Base-by-base conservation (phyloP, 2,329 filamentous ascomycete species). In the Boeremia lycopersici region DNA sequence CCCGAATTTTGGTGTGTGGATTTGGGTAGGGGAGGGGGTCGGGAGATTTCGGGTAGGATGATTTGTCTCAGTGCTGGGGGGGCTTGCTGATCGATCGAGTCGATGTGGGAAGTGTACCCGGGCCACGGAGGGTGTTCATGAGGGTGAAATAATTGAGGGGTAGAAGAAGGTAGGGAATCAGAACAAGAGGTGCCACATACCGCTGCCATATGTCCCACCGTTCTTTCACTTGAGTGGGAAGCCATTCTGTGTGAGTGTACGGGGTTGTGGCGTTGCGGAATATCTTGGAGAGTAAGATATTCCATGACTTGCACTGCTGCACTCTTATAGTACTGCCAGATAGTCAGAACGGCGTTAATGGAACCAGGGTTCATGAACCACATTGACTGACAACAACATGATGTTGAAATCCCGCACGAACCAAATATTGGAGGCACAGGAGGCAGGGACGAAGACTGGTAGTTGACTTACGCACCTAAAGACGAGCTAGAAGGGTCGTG, bases 251-350 rank as follows among this genome's bases (percentile, higher is more conserved):
- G 64, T 41, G 68, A 58, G 56, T 68, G 59, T 57, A 65, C 48
- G 15, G 63, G 57, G 55, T 69, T 63, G 59, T 71, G 68, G 50
- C 69, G 70, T 36, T 68, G 65, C 62, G 72, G 72, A 59, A 73
- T 64, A 65, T 75, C 72, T 61, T 74, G 71, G n/a, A 75, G 65
- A 15, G 72, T 71, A 45, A 75, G 71, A 59, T 72, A 74, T 64
- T 75, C 72, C 72, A 75, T 74, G 23, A 55, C 30, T 46, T 53
- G 54, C 39, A 48, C 28, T 23, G 9, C 29, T 36, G 36, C 25
- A 47, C 12, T 30, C 38, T 25, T 59, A 57, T 64, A 58, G 51
- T 59, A 53, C 12, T 26, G 4, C 6, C 13, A 23, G 6, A 28
- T 12, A 35, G 53, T 56, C 34, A 56, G 48, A 23, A 29, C 15